Conservation (phyloP, 306 rosid genomes). For the Malus domestica region ASM211411v1 NC_041796.1:8730001-8730500, state of each 20-base stretch:
- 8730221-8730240: not conserved
- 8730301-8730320: constrained; percentile 47
- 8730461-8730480: constrained; percentile 99
- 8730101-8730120: not conserved
- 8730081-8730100: not conserved
- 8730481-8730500: constrained; percentile 61
- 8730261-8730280: not conserved
- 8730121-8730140: not conserved
- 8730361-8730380: constrained; percentile 93
- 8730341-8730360: constrained; percentile 97
- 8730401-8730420: constrained; percentile 75
- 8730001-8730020: not conserved
- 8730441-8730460: constrained; percentile 93
- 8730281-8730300: not conserved
- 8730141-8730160: not conserved
- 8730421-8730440: constrained; percentile 76
- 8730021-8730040: not conserved
- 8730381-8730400: constrained; percentile 94
- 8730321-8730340: constrained; percentile 90
- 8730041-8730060: not conserved
- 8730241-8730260: not conserved
- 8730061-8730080: not conserved
- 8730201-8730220: not conserved
- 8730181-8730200: not conserved
- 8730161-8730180: not conserved